Evolutionary conservation across 176 grass and related monocot species (phyloP).

Genomic region (Oryza meridionalis): DNA sequence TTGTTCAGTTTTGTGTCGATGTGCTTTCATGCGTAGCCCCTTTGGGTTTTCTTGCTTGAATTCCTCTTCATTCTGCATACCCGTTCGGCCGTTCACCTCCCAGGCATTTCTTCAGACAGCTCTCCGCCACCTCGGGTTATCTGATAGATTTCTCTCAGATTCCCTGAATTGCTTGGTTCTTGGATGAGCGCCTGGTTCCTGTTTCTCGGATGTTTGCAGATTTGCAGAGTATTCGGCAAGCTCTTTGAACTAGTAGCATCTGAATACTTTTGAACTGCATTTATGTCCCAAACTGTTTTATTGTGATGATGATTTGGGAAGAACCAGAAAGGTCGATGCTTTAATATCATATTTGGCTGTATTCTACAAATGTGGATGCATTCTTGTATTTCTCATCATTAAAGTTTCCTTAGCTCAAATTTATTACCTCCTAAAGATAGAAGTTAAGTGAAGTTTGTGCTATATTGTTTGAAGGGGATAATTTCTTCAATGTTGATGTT

Average conservation of each 20-base stretch:
- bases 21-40: neutral
- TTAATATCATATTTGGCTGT: neutral
- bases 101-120: neutral
- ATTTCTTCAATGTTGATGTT: neutral
- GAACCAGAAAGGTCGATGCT: neutral
- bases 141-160: neutral
- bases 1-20: neutral
- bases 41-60: neutral
- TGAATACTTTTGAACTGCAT: neutral
- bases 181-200: neutral
- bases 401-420: conserved; percentile 5
- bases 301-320: neutral
- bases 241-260: neutral
- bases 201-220: neutral
- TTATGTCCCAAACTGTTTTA: conserved; percentile 2
- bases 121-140: neutral
- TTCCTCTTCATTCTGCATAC: neutral
- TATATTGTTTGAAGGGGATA: conserved; percentile 9
- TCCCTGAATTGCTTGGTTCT: neutral
- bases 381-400: conserved; percentile 6
- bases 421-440: neutral
- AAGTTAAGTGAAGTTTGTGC: neutral
- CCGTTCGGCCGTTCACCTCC: neutral
- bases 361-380: conserved; percentile 8
- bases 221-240: neutral